Evolutionary conservation across 331 rosid species (phyloP), one percentile per base, ranked within the genome.

Genomic region (Quercus phellos): DNA sequence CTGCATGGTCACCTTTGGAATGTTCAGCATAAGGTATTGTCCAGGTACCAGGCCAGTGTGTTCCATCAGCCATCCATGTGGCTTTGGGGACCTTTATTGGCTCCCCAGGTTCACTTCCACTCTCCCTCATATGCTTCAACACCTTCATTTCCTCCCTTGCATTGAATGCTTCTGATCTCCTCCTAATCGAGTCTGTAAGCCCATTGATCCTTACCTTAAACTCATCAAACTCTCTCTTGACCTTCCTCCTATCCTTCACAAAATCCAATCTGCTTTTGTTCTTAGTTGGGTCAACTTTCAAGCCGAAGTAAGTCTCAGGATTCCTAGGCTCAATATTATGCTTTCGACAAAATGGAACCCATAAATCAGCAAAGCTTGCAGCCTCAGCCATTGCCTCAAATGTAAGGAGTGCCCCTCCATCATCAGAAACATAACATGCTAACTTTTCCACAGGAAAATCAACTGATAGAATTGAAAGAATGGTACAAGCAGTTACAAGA

Each of bases 311-410:
- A 13, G 85, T 80, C 0, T 94, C 98, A 0, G 98, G 98, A 32
- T 94, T 94, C 69, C 97, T 85, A 0, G 97, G 97, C 77, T 94
- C 98, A 26, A 94, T 94, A 13, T 80, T 11, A 51, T 94, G 98
- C 51, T 94, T 94, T 16, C 93, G 86, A 46, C 98, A 94, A 21
- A 94, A 94, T 0, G 98, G 98, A 22, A 90, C 98, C 98, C 98
- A 94, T 55, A 94, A 87, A 32, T 94, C 93, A 0, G 98, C 98
- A 29, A 90, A 94, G 74, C 97, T 94, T 0, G 97, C 98, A 60
- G 98, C 98, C 85, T 94, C 98, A 0, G 98, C 97, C 98, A 94
- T 94, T 5, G 98, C 98, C 78, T 94, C 98, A 1, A 94, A 94
- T 34, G 87, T 94, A 9, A 92, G 81, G 4, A 94, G 90, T 32